Evolutionary conservation across 2,329 filamentous ascomycete genomes (phyloP).

Genomic region (Lecanicillium sp.): DNA sequence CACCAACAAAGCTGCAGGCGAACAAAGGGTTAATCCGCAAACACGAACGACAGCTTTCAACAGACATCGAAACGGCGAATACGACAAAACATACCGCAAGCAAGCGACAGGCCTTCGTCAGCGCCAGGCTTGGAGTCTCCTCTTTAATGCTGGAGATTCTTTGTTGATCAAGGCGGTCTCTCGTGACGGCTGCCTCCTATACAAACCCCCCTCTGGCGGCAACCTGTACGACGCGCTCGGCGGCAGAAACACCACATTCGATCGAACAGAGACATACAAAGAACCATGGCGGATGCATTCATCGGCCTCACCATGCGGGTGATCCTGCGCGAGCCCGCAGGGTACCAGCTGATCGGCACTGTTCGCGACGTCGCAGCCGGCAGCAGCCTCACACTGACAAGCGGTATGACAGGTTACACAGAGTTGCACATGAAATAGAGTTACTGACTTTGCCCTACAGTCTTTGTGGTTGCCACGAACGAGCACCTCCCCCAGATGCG

Average conservation of each 20-base stretch:
- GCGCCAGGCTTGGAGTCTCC: background rate
- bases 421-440: conserved; percentile 13
- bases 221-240: background rate
- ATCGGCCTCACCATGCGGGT: conserved; percentile 72
- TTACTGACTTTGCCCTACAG: conserved; percentile 20
- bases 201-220: background rate
- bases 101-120: background rate
- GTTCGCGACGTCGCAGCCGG: conserved; percentile 64
- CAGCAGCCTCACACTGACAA: conserved; percentile 61
- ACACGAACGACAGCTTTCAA: background rate
- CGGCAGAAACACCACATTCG: background rate
- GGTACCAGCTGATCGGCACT: conserved; percentile 60
- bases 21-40: background rate
- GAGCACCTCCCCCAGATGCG: conserved; percentile 37
- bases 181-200: conserved; percentile 2
- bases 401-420: conserved; percentile 48
- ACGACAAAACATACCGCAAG: background rate
- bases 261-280: background rate
- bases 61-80: background rate
- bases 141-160: conserved; percentile 8
- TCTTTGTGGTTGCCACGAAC: conserved; percentile 37
- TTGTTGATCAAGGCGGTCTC: background rate
- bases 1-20: too few relatives aligned
- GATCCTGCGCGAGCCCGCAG: conserved; percentile 60
- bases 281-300: conserved; percentile 54